Evolutionary conservation across 129 eudicot species (phyloP), one percentile per base, ranked within the genome.

Genomic region (Apium graveolens): DNA sequence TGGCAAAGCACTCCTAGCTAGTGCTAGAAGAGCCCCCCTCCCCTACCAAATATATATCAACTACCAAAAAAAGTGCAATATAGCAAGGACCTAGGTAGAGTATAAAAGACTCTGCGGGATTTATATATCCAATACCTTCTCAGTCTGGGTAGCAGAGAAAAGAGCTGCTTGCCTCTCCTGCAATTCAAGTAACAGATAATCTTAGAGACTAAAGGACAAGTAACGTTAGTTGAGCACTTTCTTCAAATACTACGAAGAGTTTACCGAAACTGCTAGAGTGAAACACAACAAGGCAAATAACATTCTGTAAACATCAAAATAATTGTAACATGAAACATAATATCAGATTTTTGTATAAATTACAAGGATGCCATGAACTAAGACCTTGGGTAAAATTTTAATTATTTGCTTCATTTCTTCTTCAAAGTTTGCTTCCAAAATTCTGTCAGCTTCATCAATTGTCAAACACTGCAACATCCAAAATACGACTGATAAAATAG

Each of bases 391-490:
- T 77, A 93, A 79, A 77, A 91, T 82, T 79, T 82, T 93, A 32
- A 93, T 81, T 21, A 93, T 89, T 81, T 93, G 93, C 83, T 89
- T 89, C 98, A 93, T 91, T 79, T 93, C 96, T 75, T 91, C 97
- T 78, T 91, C 98, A 79, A 91, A 93, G 76, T 93, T 93, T 5
- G 91, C 91, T 84, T 93, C 98, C 91, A 93, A 81, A 38, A 93
- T 91, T 80, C 98, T 80, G 74, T 93, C 98, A 83, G 98, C 98
- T 86, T 93, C 98, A 85, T 93, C 98, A 81, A 93, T 88, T 48
- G 88, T 82, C 70, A 91, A 87, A 73, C 90, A 89, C 98, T 93
- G 89, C 91, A 87, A 80, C 26, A 72, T 75, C 16, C 70, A 70
- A 73, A 35, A 75, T 2, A 35, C n/a, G n/a, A 26, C 0, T 27